Evolutionary conservation across 129 eudicot genomes (phyloP), one percentile per base, ranked within the genome.

Genomic region (Glebionis coronaria): DNA sequence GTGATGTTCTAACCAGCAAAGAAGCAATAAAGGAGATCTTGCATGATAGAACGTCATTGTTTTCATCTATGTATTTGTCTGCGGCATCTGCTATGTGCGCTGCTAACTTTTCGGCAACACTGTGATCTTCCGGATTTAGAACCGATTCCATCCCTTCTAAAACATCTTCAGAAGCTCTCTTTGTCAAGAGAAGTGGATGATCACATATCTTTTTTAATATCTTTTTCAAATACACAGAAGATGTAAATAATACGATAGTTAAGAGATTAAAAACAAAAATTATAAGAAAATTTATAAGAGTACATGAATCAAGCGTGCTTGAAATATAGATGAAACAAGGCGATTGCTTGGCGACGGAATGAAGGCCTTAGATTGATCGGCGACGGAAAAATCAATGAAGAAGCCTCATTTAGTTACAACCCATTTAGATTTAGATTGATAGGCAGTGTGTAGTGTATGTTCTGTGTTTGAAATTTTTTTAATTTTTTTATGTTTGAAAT

Each of bases 91-190:
- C 95, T 42, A 90, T 78, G 65, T 86, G 93, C 93, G 75, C 87
- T 54, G 95, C 99, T 65, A 94, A 82, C 42, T 80, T 89, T 81
- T 86, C 97, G 20, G 99, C 99, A 31, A 87, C 81, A 14, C 75
- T 83, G 31, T 74, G 89, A 47, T 94, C 97, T 60, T 82, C 95
- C 59, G 78, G 80, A 71, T 79, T 83, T 10, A 80, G 63, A 42
- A 63, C 82, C 16, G 95, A 79, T 72, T 94, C 97, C 97, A 94
- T 86, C 49, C 97, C 97, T 79, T 94, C 99, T 60, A 94, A 64
- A 21, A 94, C 86, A 75, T 94, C 99, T 78, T 89, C 95, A 65
- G 97, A 97, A 15, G 97, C 99, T 84, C 95, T 84, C 58, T 94
- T 94, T 64, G 99, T 94, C 68, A 87, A 66, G 15, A 94, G 84